These are phyloP conservation scores for Syzygium grande DNA, from an alignment of 345 rosid genomes.

Conservation along the genomic window DNA sequence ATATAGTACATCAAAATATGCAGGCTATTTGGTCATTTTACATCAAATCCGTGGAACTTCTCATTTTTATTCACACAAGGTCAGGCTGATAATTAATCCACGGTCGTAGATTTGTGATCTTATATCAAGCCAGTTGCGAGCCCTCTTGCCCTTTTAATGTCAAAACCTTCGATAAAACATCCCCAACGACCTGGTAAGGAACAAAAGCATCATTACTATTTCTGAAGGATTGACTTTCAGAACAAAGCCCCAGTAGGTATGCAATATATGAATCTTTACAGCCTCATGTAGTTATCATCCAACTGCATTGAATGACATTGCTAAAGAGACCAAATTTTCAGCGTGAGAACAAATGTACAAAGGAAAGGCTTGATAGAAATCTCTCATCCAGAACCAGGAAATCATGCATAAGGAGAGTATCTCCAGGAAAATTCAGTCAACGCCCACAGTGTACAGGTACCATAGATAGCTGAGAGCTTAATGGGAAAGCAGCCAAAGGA, in stretches of 20 bases:
- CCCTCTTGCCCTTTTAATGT: constrained; percentile 64
- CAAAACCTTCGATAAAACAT: constrained; percentile 63
- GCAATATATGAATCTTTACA: neutral
- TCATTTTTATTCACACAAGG: neutral
- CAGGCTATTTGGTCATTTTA: neutral
- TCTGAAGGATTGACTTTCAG: neutral
- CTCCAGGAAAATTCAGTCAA: neutral
- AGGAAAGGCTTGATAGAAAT: neutral
- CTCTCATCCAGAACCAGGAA: neutral
- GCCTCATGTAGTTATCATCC: neutral
- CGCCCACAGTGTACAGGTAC: neutral
- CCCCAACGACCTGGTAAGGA: constrained; percentile 57
- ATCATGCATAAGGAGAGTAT: neutral
- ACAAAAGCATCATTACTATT: neutral
- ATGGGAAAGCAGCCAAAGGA: neutral
- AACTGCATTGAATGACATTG: neutral
- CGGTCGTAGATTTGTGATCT: neutral
- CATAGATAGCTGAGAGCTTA: neutral
- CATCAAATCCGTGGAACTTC: neutral
- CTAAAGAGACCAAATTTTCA: neutral
- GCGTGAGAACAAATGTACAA: neutral
- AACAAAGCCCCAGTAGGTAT: neutral
- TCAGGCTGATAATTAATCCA: neutral
- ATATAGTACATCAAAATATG: neutral
- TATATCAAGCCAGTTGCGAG: constrained; percentile 34